Evolutionary conservation across 257 asterid species (phyloP), one percentile per base, ranked within the genome.

Genomic region (Echites panduratus): DNA sequence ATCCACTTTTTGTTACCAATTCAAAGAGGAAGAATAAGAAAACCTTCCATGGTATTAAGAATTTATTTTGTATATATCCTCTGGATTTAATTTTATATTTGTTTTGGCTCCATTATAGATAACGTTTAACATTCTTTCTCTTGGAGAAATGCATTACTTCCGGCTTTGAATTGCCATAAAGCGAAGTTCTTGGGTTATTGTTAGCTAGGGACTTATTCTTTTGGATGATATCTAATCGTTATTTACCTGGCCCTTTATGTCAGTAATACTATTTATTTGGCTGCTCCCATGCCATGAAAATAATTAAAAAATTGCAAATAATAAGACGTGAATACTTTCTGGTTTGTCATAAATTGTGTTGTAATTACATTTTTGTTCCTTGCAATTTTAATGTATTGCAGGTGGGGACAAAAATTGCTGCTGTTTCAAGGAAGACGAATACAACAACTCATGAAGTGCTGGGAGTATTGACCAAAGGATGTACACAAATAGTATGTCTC

Each of bases 381-480:
- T 27, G 27, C 9, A 11, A 3, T 40, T 52, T 53, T 38, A 26
- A 26, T 53, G 27, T 71, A 64, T 74, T 70, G 27, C 44, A 94
- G 99, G 97, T 91, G 84, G 99, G 97, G 81, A 85, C 87, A 66
- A 94, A 91, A 79, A 96, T 94, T 75, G 84, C 98, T 32, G 99
- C 96, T 70, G 99, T 94, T 77, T 94, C 98, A 16, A 77, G 99
- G 89, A 94, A 94, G 88, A 77, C 71, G 20, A 85, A 91, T 77
- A 91, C 99, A 14, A 94, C 97, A 48, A 87, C 92, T 40, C 89
- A 89, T 61, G 97, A 94, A 82, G 96, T 91, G 73, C 78, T 94
- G 82, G 99, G 99, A 70, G 95, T 94, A 77, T 67, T 86, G 87
- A 94, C 92, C 14, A 85, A 82, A 82, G 88, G 93, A 73, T 73